A percentile compares a stretch with the other conserved stretches of the same genome.
Evolutionary conservation across 192 early-diverging fungal genomes (phyloP).

Genomic region (Backusella tarrabulga): DNA sequence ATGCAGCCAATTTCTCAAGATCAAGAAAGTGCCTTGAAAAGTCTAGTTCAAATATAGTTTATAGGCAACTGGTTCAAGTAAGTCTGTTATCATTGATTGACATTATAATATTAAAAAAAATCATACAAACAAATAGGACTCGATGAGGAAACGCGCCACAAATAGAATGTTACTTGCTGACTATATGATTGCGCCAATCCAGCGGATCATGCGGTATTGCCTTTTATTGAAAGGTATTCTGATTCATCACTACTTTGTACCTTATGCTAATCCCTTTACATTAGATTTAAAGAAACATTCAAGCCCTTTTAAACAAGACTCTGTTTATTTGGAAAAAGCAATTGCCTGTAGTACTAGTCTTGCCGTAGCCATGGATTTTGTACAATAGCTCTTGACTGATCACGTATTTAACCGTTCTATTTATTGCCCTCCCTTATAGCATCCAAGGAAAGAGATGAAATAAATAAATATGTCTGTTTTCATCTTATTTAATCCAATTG

Average conservation of each 20-base stretch:
- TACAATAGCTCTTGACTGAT: slow-evolving; percentile 12
- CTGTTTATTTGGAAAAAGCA: slow-evolving; percentile 17
- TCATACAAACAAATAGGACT: slow-evolving; percentile 18
- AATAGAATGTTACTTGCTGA: slow-evolving; percentile 63
- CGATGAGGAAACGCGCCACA: slow-evolving; percentile 35
- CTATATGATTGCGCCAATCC: slow-evolving; percentile 74
- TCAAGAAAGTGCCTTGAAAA: slow-evolving; percentile 22
- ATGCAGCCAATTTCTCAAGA: slow-evolving; percentile 29
- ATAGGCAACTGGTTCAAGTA: slow-evolving; percentile 33
- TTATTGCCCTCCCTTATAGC: background rate
- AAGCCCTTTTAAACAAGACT: slow-evolving; percentile 20
- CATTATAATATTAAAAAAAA: background rate
- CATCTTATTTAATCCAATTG: background rate
- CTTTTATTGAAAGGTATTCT: slow-evolving; percentile 54
- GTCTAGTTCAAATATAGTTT: slow-evolving; percentile 26
- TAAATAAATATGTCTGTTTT: background rate
- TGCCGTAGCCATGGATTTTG: slow-evolving; percentile 32
- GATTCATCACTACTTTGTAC: background rate
- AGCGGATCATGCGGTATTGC: slow-evolving; percentile 72
- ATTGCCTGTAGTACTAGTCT: slow-evolving; percentile 24
- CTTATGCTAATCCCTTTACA: too few species aligned
- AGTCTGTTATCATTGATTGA: background rate
- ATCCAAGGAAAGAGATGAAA: background rate
- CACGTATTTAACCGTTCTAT: background rate
- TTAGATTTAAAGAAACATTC: slow-evolving; percentile 40